A percentile compares a stretch with the other conserved stretches of the same genome.
Conservation (phyloP, 768 basidiomycete species). For the Kwoniella bestiolae region DNA sequence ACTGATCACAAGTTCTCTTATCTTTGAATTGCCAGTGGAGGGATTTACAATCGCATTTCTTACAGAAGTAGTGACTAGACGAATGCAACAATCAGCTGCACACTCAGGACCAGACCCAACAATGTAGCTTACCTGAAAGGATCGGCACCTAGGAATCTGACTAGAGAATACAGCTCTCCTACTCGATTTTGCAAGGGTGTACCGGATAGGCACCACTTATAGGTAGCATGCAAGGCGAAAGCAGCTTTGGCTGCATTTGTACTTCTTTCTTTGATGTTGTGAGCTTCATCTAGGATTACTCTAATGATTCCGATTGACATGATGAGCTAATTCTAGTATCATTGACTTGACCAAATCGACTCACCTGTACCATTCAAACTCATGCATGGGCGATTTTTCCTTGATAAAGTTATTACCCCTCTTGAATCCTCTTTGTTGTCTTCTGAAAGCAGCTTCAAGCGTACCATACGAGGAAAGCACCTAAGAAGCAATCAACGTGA, state of each 20-base stretch:
- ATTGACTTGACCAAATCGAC: conserved; percentile 62
- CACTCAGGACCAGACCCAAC: neutral
- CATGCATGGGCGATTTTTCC: conserved; percentile 83
- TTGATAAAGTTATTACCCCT: conserved; percentile 80
- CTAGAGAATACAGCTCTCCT: conserved; percentile 95
- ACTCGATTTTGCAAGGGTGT: conserved; percentile 97
- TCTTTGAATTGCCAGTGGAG: conserved; percentile 90
- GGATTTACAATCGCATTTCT: conserved; percentile 89
- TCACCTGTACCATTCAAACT: conserved; percentile 76
- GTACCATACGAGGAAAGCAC: conserved; percentile 72
- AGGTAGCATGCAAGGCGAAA: conserved; percentile 79
- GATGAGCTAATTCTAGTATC: neutral
- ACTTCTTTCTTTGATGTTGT: conserved; percentile 94
- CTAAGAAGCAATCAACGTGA: conserved; percentile 58
- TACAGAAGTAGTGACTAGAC: conserved; percentile 60
- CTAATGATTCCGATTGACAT: conserved; percentile 34
- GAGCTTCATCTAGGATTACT: conserved; percentile 80
- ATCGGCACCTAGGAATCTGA: conserved; percentile 85
- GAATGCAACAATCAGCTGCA: conserved; percentile 2
- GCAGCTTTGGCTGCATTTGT: conserved; percentile 97
- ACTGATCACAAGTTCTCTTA: conserved; percentile 76
- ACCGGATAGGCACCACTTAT: conserved; percentile 93
- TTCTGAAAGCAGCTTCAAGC: conserved; percentile 87
- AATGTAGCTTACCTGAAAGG: conserved; percentile 55
- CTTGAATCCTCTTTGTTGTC: conserved; percentile 90